Evolutionary conservation across 2,329 filamentous ascomycete genomes (phyloP).

Genomic region (Clonostachys chloroleuca): DNA sequence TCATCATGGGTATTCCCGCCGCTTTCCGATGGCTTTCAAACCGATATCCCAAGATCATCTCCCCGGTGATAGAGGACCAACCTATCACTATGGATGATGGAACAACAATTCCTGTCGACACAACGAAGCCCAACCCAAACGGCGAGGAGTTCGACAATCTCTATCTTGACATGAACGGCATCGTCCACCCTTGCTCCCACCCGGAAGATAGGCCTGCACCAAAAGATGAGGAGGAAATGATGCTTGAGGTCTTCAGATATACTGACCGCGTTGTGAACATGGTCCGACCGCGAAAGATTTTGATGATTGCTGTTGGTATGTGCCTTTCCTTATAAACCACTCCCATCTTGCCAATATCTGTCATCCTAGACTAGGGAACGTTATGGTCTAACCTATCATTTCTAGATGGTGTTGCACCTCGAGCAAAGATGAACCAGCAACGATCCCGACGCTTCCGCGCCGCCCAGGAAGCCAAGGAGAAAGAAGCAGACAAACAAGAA

Average conservation of each 20-base stretch:
- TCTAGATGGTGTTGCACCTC: slow-evolving; percentile 88
- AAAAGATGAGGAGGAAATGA: slow-evolving; percentile 97
- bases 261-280: slow-evolving; percentile 99
- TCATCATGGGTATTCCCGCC: slow-evolving; percentile 84
- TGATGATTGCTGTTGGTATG: slow-evolving; percentile 95
- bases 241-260: slow-evolving; percentile 96
- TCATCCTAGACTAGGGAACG: background rate
- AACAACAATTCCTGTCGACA: slow-evolving; percentile 78
- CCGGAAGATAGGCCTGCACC: slow-evolving; percentile 90
- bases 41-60: slow-evolving; percentile 98
- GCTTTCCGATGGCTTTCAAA: slow-evolving; percentile 95
- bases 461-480: slow-evolving; percentile 90
- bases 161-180: slow-evolving; percentile 99
- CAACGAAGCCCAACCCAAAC: slow-evolving; percentile 84
- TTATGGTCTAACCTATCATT: background rate
- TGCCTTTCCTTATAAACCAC: slow-evolving; percentile 6
- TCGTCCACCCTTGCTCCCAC: slow-evolving; percentile 97
- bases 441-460: slow-evolving; percentile 92
- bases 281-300: slow-evolving; percentile 90
- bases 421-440: slow-evolving; percentile 99
- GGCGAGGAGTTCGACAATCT: slow-evolving; percentile 97
- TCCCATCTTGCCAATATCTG: background rate
- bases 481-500: slow-evolving; percentile 86
- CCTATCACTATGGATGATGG: slow-evolving; percentile 79
- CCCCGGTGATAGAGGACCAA: slow-evolving; percentile 80